These are phyloP conservation scores for Alternaria sp. DNA, from an alignment of 2,329 filamentous ascomycete genomes.

Conservation along the genomic window DNA sequence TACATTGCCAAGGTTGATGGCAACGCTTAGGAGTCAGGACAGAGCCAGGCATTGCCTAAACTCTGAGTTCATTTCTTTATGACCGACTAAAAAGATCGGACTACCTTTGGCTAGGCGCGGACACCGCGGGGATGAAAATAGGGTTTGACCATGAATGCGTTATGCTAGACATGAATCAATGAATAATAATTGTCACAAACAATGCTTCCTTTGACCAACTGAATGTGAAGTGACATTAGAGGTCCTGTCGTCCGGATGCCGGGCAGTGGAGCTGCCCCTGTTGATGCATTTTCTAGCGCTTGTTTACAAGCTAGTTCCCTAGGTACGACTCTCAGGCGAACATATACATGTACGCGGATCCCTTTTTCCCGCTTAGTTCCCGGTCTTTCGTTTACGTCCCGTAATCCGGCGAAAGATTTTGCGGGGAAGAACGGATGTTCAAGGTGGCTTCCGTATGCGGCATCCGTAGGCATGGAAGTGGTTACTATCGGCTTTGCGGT, in stretches of 20 bases:
- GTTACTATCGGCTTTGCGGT: conserved; percentile 9
- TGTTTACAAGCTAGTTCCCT: conserved; percentile 27
- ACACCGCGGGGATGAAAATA: conserved; percentile 25
- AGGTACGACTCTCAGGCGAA: conserved; percentile 19
- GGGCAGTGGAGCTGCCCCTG: conserved; percentile 30
- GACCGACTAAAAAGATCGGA: conserved; percentile 6
- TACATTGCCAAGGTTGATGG: conserved; percentile 56
- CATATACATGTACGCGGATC: conserved; percentile 8
- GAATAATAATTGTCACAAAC: conserved; percentile 32
- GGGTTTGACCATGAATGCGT: conserved; percentile 24
- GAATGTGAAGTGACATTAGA: conserved; percentile 14
- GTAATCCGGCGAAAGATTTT: conserved; percentile 4
- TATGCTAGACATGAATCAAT: conserved; percentile 42
- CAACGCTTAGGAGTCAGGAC: conserved; percentile 54
- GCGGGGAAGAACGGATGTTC: conserved; percentile 12
- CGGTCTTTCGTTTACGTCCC: neutral
- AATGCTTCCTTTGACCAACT: conserved; percentile 2
- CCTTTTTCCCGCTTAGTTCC: conserved; percentile 7
- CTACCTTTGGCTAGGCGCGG: conserved; percentile 16
- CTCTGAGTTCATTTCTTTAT: conserved; percentile 32
- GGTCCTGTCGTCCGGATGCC: conserved; percentile 20
- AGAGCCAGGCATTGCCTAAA: conserved; percentile 46
- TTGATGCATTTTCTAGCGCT: conserved; percentile 32
- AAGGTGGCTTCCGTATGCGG: neutral
- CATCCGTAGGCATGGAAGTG: neutral